Conservation (phyloP, 164 flowering plant species). For the Liquidambar formosana region DNA sequence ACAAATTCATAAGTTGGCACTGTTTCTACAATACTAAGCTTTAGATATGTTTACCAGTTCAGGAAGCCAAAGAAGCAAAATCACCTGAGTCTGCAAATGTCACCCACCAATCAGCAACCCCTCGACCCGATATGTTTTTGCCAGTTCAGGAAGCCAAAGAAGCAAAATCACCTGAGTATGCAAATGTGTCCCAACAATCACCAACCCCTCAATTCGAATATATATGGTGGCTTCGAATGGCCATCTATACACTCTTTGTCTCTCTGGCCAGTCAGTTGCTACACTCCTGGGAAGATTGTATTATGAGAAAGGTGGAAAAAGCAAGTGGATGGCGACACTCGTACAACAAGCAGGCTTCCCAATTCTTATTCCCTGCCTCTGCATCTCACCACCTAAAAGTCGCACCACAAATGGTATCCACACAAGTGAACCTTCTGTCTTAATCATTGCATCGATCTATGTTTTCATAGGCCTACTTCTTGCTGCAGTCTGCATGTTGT, state of each 20-base stretch:
- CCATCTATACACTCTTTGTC: conserved; percentile 26
- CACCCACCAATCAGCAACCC: conserved; percentile 4
- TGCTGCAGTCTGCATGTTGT: conserved; percentile 14
- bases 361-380: conserved; percentile 36
- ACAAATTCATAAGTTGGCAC: too few relatives aligned
- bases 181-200: conserved; percentile 7
- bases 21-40: too few relatives aligned
- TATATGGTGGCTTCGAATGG: conserved; percentile 29
- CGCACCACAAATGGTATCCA: neutral
- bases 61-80: conserved; percentile 7
- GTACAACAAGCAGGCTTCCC: conserved; percentile 37
- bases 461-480: conserved; percentile 30
- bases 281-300: conserved; percentile 43
- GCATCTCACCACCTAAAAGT: conserved; percentile 1
- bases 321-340: conserved; percentile 37
- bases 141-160: conserved; percentile 8
- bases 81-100: neutral
- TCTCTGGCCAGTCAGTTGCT: conserved; percentile 31
- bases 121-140: neutral
- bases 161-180: neutral
- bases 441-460: conserved; percentile 18
- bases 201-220: neutral
- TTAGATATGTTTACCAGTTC: conserved; percentile 8
- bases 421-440: conserved; percentile 7
- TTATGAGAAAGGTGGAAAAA: conserved; percentile 45